phyloP scores from a whole-genome alignment of 352 stramenopile species.

The Phytopythium sindhum region DNA sequence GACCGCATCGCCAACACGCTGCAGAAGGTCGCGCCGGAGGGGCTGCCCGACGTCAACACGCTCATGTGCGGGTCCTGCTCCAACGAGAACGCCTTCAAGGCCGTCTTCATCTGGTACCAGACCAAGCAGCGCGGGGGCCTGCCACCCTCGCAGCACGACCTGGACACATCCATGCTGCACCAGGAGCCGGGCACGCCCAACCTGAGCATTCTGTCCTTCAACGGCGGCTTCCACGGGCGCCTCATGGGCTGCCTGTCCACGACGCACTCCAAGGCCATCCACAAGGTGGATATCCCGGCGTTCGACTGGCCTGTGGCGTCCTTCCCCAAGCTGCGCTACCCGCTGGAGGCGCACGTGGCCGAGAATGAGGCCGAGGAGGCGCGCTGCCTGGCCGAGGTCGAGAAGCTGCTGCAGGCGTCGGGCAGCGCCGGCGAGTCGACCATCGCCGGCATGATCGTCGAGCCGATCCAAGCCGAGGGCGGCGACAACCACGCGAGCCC shows the following conservation, averaged over 20 bases:
- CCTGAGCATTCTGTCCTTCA: constrained; percentile 81
- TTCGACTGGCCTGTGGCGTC: constrained; percentile 82
- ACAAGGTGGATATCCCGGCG: constrained; percentile 83
- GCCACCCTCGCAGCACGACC: constrained; percentile 52
- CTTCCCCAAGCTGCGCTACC: constrained; percentile 69
- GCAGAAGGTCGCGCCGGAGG: constrained; percentile 45
- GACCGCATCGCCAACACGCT: constrained; percentile 66
- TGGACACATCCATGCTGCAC: constrained; percentile 73
- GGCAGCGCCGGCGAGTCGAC: constrained; percentile 30
- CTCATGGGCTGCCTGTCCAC: constrained; percentile 78
- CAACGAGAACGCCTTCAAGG: constrained; percentile 87
- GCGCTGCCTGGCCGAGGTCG: constrained; percentile 62
- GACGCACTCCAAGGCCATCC: constrained; percentile 83
- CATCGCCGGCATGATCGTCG: constrained; percentile 78
- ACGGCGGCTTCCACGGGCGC: constrained; percentile 77
- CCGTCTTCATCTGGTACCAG: constrained; percentile 87
- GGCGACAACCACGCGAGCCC: constrained; percentile 78
- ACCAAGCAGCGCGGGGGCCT: constrained; percentile 59
- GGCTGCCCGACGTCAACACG: constrained; percentile 72
- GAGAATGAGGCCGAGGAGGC: constrained; percentile 69
- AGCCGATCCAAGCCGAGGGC: constrained; percentile 80
- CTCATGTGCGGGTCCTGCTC: constrained; percentile 87
- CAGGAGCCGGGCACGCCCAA: constrained; percentile 64
- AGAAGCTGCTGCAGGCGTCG: constrained; percentile 37
- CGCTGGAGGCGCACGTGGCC: constrained; percentile 51